These are phyloP conservation scores for peach (Prunus persica) DNA, from an alignment of 306 rosid genomes.

Conservation along the genomic window DNA sequence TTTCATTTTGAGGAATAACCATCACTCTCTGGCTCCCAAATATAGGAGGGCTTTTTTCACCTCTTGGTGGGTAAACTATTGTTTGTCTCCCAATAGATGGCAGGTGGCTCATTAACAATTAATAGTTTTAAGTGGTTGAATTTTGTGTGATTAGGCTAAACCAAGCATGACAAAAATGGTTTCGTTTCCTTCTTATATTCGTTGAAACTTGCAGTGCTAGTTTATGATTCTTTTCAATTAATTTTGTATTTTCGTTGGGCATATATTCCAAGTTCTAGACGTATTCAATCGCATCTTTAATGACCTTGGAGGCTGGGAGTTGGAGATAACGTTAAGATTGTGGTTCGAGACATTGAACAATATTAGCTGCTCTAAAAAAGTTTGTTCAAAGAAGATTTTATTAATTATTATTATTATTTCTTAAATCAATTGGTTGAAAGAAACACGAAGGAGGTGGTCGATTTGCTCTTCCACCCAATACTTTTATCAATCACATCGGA, in stretches of 20 bases:
- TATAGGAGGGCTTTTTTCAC: neutral
- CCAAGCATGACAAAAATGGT: neutral
- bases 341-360: no score
- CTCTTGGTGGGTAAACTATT: neutral
- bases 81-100: neutral
- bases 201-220: slow-evolving; percentile 9
- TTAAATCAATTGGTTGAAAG: no score
- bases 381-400: no score
- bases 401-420: no score
- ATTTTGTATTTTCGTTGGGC: no score
- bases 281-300: neutral
- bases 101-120: neutral
- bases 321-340: neutral
- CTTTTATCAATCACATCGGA: no score
- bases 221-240: neutral
- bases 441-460: no score
- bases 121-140: neutral
- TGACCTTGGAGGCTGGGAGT: neutral
- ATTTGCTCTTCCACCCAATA: no score
- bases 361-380: no score
- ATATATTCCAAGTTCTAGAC: no score
- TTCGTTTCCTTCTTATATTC: neutral
- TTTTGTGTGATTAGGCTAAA: neutral
- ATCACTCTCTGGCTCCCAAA: neutral
- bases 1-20: neutral